Evolutionary conservation across 2,329 filamentous ascomycete species (phyloP).

Genomic region (Zalaria sp.): DNA sequence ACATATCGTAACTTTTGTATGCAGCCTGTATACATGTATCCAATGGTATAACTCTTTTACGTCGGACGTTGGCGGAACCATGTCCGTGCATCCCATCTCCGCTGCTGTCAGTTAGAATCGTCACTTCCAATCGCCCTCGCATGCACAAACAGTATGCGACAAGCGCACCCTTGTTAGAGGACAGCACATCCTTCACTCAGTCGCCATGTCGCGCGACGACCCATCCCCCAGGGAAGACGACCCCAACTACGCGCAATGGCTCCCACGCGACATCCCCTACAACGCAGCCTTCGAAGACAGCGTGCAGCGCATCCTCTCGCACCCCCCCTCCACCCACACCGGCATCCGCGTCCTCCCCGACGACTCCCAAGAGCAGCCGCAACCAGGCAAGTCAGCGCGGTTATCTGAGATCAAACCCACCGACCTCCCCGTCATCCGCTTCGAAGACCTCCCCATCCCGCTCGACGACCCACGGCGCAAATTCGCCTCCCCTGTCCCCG

Average conservation of each 20-base stretch:
- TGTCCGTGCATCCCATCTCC: no score
- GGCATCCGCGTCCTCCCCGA: constrained; percentile 14
- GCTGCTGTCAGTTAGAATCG: no score
- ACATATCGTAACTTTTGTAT: no score
- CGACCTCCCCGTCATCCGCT: constrained; percentile 14
- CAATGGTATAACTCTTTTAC: no score
- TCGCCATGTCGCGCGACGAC: no score
- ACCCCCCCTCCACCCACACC: constrained; percentile 12
- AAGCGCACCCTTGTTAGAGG: no score
- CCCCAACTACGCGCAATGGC: constrained; percentile 22
- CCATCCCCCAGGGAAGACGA: neutral
- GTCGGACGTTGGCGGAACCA: no score
- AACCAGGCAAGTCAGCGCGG: constrained; percentile 13
- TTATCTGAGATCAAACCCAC: constrained; percentile 12
- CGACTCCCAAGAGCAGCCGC: constrained; percentile 12
- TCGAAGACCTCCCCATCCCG: constrained; percentile 26
- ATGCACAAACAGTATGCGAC: no score
- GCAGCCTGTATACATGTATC: no score
- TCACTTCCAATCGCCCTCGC: no score
- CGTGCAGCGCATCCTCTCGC: constrained; percentile 25
- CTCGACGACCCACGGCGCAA: constrained; percentile 27
- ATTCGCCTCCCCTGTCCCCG: constrained; percentile 27
- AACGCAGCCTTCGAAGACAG: constrained; percentile 29
- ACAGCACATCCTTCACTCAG: no score
- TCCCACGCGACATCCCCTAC: constrained; percentile 29